Conservation (phyloP, 1,139 yeast genomes). For the Candida dubliniensis region DNA sequence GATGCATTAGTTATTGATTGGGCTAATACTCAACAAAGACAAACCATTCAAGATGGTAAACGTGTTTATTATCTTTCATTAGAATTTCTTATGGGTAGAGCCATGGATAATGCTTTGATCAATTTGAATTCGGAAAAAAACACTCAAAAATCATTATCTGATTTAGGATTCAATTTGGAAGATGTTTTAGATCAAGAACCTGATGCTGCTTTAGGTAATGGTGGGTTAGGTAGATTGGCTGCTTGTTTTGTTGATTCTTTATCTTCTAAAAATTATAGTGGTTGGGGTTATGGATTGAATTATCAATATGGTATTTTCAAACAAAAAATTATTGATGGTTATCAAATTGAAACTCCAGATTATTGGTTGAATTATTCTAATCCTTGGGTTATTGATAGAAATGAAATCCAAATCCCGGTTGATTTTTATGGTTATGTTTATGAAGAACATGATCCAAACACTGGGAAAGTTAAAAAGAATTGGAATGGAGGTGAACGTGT, state of each 20-base stretch:
- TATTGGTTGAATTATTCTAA: constrained; percentile 87
- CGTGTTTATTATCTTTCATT: constrained; percentile 84
- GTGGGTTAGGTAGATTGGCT: constrained; percentile 93
- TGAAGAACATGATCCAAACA: constrained; percentile 53
- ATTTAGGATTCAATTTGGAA: constrained; percentile 84
- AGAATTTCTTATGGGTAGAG: constrained; percentile 94
- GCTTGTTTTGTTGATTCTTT: constrained; percentile 93
- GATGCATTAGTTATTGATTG: constrained; percentile 83
- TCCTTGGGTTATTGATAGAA: constrained; percentile 91
- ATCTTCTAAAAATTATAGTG: constrained; percentile 83
- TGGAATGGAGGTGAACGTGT: constrained; percentile 93
- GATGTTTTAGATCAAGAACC: constrained; percentile 85
- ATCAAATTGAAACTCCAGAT: constrained; percentile 92
- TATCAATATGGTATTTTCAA: constrained; percentile 93
- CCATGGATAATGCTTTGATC: constrained; percentile 90
- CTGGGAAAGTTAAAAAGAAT: constrained; percentile 51
- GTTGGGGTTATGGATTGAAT: constrained; percentile 96
- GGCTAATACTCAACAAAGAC: constrained; percentile 91
- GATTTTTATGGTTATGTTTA: constrained; percentile 86
- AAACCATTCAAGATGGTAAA: constrained; percentile 81
- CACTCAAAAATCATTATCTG: constrained; percentile 58
- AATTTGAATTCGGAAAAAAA: constrained; percentile 60
- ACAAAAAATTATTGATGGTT: constrained; percentile 87
- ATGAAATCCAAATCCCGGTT: constrained; percentile 88
- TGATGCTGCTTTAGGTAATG: constrained; percentile 93